phyloP scores from a whole-genome alignment of 2,329 filamentous ascomycete genomes.

The Diaporthe aspalathi region DNA sequence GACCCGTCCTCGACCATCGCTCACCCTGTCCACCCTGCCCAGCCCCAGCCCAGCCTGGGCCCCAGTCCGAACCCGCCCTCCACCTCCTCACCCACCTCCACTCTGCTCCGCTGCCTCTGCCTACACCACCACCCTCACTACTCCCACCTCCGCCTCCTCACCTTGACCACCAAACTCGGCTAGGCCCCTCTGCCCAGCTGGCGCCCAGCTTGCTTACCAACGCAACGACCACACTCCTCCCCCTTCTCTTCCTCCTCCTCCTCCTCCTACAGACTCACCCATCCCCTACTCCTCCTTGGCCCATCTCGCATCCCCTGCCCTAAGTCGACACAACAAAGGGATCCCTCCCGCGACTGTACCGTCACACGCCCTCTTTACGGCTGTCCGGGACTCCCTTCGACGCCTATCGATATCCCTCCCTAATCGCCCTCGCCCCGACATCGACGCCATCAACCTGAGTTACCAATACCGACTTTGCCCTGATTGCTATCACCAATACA shows the following conservation, averaged over 20 bases:
- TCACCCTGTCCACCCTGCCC: conserved; percentile 10
- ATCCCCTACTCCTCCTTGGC: neutral
- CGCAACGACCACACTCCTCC: neutral
- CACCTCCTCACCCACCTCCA: conserved; percentile 25
- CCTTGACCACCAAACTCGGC: conserved; percentile 27
- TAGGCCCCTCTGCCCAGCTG: conserved; percentile 10
- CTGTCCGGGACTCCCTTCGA: conserved; percentile 8
- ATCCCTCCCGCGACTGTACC: conserved; percentile 10
- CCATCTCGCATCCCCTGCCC: neutral
- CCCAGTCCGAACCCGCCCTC: conserved; percentile 27
- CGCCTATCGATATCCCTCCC: conserved; percentile 5
- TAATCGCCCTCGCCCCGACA: conserved; percentile 3
- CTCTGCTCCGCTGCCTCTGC: conserved; percentile 1
- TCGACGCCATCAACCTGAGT: neutral
- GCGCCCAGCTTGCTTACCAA: conserved; percentile 25
- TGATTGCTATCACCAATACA: neutral
- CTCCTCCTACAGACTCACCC: neutral
- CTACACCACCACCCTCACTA: neutral
- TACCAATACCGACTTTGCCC: neutral
- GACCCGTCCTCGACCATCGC: neutral
- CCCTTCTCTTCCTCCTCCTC: neutral
- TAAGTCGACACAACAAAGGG: conserved; percentile 5
- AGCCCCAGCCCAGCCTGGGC: conserved; percentile 30
- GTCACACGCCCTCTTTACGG: conserved; percentile 7
- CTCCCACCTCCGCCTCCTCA: conserved; percentile 22